phyloP scores from a whole-genome alignment of 2,329 filamentous ascomycete genomes.

The Aspergillus unguis region DNA sequence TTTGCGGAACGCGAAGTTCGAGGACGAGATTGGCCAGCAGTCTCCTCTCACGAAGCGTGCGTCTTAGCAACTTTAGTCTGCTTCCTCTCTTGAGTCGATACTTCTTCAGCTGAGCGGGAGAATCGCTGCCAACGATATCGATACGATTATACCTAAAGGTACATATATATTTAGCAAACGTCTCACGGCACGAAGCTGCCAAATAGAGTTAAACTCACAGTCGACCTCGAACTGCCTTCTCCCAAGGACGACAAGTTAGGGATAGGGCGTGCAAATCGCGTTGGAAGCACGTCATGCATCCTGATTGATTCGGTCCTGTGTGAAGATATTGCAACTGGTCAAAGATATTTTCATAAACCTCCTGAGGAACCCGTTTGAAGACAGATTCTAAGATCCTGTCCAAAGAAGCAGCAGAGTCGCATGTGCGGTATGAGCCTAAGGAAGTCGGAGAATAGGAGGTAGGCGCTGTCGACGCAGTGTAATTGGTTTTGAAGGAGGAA shows the following conservation, averaged over 20 bases:
- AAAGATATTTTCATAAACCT: constrained; percentile 56
- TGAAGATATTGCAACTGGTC: constrained; percentile 50
- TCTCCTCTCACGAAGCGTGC: constrained; percentile 52
- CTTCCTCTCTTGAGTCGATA: constrained; percentile 49
- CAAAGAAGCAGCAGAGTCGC: constrained; percentile 39
- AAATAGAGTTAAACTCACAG: constrained; percentile 42
- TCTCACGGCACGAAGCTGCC: background rate
- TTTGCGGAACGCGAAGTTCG: constrained; percentile 52
- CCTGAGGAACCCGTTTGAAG: constrained; percentile 49
- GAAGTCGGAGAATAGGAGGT: constrained; percentile 39
- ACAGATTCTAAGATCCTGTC: constrained; percentile 32
- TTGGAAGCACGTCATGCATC: constrained; percentile 54
- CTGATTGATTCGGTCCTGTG: constrained; percentile 34
- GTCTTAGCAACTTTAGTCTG: constrained; percentile 53
- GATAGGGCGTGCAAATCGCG: constrained; percentile 53
- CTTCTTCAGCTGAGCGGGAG: constrained; percentile 45
- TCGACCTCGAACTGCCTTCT: constrained; percentile 48
- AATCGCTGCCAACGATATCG: constrained; percentile 49
- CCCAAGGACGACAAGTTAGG: constrained; percentile 56
- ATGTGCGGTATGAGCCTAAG: constrained; percentile 33
- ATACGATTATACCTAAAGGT: constrained; percentile 47
- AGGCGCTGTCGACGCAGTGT: constrained; percentile 36
- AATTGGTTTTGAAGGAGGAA: constrained; percentile 39
- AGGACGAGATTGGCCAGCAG: constrained; percentile 52
- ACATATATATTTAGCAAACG: constrained; percentile 12